Conservation (phyloP, 768 basidiomycete genomes). For the Pulveroboletus sp. region DNA sequence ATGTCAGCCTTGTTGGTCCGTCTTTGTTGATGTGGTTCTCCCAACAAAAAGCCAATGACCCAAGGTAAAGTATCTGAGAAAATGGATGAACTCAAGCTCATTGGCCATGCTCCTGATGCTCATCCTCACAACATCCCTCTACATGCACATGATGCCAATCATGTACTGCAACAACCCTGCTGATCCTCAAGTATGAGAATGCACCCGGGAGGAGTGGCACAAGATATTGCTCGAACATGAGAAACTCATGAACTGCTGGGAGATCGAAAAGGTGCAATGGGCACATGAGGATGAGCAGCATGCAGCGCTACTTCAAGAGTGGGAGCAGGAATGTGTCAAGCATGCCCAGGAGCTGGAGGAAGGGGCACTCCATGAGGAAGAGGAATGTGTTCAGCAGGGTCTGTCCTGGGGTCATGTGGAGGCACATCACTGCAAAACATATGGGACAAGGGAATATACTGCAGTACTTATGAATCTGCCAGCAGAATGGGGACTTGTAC, state of each 20-base stretch:
- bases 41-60: neutral
- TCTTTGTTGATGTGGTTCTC: neutral
- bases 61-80: neutral
- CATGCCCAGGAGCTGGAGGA: constrained; percentile 17
- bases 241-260: constrained; percentile 6
- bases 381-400: constrained; percentile 16
- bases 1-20: neutral
- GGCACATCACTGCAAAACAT: constrained; percentile 25
- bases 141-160: constrained; percentile 8
- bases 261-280: constrained; percentile 15
- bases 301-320: constrained; percentile 4
- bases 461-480: constrained; percentile 31
- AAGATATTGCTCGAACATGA: constrained; percentile 17
- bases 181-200: constrained; percentile 18
- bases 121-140: neutral
- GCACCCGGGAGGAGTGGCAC: constrained; percentile 20
- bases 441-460: constrained; percentile 28
- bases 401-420: constrained; percentile 22
- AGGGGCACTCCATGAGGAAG: constrained; percentile 15
- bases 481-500: constrained; percentile 11
- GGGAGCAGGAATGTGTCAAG: constrained; percentile 18
- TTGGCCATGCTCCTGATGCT: constrained; percentile 2
- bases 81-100: neutral
- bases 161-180: constrained; percentile 18
- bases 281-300: constrained; percentile 17